Evolutionary conservation across 768 basidiomycete genomes (phyloP), one percentile per base, ranked within the genome.

Genomic region (Scleroderma bovista): DNA sequence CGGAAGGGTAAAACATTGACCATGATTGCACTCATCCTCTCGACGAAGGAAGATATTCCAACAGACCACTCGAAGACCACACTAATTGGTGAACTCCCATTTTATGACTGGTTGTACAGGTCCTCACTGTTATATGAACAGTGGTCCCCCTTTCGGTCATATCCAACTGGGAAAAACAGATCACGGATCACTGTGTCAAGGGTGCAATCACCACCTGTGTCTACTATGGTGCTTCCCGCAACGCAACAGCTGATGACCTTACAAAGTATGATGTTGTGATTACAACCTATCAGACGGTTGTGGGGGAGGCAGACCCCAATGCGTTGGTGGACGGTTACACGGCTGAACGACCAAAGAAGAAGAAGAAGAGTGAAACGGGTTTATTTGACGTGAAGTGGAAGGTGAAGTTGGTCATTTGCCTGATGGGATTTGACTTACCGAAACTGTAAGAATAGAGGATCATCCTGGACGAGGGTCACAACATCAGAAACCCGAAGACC

Each of bases 401-500:
- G 82, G 88, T 61, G 4, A 22, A 19, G 19, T n/a, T 9, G 3
- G 22, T 20, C 17, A 33, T 29, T 16, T 32, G n/a, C 40, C 10
- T 24, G n/a, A 32, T 34, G 32, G 6, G 29, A 29, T 16, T 20
- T n/a, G n/a, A 36, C 11, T 20, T 32, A 12, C 20, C 24, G 16
- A 34, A 11, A 46, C 20, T 39, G 9, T 48, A 52, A 2, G n/a
- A 47, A 20, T 6, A 88, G 83, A 75, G 93, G 50, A 64, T 94
- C 37, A 80, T 95, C 19, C 71, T 94, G 5, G 93, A 96, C 56
- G 93, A 96, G 68, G 93, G 90, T 0, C 93, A 96, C 60, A 83
- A 62, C 22, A 85, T 96, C 54, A 81, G 91, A 46, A 96, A 95
- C 62, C 79, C 88, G 2, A 86, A 77, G 64, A 91, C 93, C 1